Conservation (phyloP, 1,284 basidiomycete genomes). For the Lentinus polychrous region DNA sequence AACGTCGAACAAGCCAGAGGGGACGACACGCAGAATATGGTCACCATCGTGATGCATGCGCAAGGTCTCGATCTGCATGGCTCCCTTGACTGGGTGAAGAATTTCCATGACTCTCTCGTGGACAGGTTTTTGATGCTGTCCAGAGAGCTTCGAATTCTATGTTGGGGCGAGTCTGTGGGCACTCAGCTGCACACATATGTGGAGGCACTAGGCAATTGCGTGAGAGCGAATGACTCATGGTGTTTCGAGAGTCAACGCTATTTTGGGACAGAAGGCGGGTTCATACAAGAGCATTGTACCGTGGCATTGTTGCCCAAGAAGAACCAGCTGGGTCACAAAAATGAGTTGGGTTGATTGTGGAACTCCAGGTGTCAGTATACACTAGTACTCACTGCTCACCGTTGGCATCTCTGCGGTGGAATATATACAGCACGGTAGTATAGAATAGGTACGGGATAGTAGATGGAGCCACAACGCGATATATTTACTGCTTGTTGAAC, state of each 20-base stretch:
- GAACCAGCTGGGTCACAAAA: neutral
- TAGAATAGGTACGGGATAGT: no score
- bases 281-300: constrained; percentile 14
- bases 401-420: no score
- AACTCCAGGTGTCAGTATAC: no score
- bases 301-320: constrained; percentile 12
- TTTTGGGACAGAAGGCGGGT: constrained; percentile 21
- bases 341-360: no score
- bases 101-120: constrained; percentile 11
- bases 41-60: constrained; percentile 20
- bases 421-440: no score
- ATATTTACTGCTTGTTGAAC: no score
- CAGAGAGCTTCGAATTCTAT: constrained; percentile 15
- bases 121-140: constrained; percentile 12
- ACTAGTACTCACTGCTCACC: no score
- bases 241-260: constrained; percentile 25
- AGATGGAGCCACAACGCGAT: no score
- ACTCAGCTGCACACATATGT: constrained; percentile 18
- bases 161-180: constrained; percentile 16
- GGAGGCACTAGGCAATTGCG: constrained; percentile 21
- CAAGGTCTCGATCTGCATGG: constrained; percentile 12
- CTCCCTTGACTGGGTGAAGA: constrained; percentile 15
- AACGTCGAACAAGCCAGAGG: constrained; percentile 19
- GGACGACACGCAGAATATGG: constrained; percentile 25
- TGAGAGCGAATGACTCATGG: constrained; percentile 23